Conservation (phyloP, 2,329 filamentous ascomycete genomes). For the Paraphaeosphaeria minitans region DNA sequence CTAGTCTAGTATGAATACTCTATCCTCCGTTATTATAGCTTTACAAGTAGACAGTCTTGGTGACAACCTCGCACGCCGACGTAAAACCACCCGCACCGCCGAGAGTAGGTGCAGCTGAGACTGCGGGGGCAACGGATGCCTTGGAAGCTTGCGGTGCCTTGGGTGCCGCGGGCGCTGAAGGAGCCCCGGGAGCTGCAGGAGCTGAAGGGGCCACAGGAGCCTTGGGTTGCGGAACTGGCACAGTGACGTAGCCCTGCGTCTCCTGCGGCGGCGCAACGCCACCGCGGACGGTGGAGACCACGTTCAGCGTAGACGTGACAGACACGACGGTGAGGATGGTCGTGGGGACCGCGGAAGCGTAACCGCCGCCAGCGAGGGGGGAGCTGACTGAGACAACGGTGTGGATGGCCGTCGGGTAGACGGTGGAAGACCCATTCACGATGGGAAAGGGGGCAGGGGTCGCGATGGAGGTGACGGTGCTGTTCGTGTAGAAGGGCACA, state of each 20-base stretch:
- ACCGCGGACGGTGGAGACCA: neutral
- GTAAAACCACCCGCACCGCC: too few species aligned
- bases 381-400: neutral
- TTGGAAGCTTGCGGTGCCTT: neutral
- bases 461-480: neutral
- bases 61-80: too few species aligned
- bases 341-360: neutral
- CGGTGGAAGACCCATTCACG: neutral
- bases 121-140: too few species aligned
- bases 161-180: neutral
- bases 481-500: neutral
- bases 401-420: neutral
- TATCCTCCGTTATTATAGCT: too few species aligned
- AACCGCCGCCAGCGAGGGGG: neutral
- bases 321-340: neutral
- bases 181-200: neutral
- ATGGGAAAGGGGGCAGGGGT: neutral
- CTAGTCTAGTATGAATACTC: too few species aligned
- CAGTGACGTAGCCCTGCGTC: neutral
- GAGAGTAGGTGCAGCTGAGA: too few species aligned
- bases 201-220: neutral
- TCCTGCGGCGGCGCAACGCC: neutral
- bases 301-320: neutral
- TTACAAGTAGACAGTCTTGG: too few species aligned
- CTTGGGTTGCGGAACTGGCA: neutral